Evolutionary conservation across 371 early-diverging fungal genomes (phyloP).

Genomic region (Mucor circinelloides): DNA sequence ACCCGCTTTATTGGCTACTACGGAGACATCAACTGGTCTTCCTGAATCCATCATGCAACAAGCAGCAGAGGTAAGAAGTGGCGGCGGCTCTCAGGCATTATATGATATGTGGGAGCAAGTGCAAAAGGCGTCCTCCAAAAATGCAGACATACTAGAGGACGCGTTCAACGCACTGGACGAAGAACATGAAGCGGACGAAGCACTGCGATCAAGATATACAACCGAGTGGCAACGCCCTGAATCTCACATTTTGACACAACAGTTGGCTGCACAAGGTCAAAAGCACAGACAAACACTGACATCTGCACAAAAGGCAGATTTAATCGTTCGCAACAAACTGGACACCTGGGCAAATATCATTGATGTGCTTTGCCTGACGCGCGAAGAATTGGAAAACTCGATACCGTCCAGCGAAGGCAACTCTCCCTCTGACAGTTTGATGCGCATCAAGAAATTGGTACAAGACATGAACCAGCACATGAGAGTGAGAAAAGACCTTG

Average conservation of each 20-base stretch:
- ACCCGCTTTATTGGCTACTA: slow-evolving; percentile 69
- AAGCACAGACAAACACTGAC: slow-evolving; percentile 67
- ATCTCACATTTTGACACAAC: slow-evolving; percentile 63
- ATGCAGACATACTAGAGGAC: slow-evolving; percentile 63
- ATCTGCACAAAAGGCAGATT: slow-evolving; percentile 72
- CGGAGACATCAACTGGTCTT: slow-evolving; percentile 68
- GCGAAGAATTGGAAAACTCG: slow-evolving; percentile 44
- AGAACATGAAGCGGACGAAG: slow-evolving; percentile 73
- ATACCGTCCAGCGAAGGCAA: slow-evolving; percentile 15
- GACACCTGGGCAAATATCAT: slow-evolving; percentile 61
- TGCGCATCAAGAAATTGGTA: slow-evolving; percentile 21
- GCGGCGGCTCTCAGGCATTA: slow-evolving; percentile 67
- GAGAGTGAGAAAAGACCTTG: slow-evolving; percentile 27
- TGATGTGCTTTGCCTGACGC: slow-evolving; percentile 34
- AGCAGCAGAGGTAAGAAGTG: slow-evolving; percentile 73
- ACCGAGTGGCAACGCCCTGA: slow-evolving; percentile 64
- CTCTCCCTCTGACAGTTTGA: neutral
- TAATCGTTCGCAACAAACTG: slow-evolving; percentile 62
- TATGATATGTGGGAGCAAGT: slow-evolving; percentile 67
- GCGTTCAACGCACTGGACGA: slow-evolving; percentile 71
- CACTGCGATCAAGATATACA: slow-evolving; percentile 51
- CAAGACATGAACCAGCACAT: slow-evolving; percentile 41
- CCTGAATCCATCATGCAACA: slow-evolving; percentile 69
- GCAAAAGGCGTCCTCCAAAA: slow-evolving; percentile 51
- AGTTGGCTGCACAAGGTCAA: slow-evolving; percentile 63